Conservation (phyloP, 176 grass and related monocot species). For the Aegilops bicornis region DNA sequence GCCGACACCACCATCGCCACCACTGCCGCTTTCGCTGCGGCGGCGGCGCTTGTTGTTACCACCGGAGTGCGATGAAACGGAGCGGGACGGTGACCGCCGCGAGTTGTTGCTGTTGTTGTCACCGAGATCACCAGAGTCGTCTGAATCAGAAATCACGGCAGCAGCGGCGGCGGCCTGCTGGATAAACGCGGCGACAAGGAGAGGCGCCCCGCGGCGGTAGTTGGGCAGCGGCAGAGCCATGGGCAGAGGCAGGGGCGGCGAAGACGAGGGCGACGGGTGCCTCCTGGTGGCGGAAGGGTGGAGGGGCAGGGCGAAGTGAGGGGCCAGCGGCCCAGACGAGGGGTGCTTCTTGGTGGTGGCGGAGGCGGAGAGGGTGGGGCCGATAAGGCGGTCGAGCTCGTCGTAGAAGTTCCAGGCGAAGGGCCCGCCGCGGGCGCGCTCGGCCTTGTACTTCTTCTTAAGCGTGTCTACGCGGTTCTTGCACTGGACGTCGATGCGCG, state of each 20-base stretch:
- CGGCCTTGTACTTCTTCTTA: conserved; percentile 99
- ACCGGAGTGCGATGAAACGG: conserved; percentile 51
- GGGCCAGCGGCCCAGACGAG: not conserved
- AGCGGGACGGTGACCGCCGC: conserved; percentile 40
- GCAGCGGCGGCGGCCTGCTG: conserved; percentile 49
- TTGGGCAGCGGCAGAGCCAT: conserved; percentile 47
- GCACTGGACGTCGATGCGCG: conserved; percentile 94
- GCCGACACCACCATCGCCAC: conserved; percentile 44
- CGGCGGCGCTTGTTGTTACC: conserved; percentile 29
- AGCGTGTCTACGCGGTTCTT: conserved; percentile 98
- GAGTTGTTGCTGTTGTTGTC: conserved; percentile 29
- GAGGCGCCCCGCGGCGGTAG: conserved; percentile 26
- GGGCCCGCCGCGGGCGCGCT: conserved; percentile 47
- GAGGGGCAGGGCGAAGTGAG: not conserved
- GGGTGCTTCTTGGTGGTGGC: conserved; percentile 25
- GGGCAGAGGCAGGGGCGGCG: conserved; percentile 35
- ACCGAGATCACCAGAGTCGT: conserved; percentile 41
- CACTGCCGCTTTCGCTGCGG: conserved; percentile 1
- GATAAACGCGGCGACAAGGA: conserved; percentile 50
- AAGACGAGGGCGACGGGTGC: conserved; percentile 16
- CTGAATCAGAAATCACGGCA: conserved; percentile 29
- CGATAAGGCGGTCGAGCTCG: conserved; percentile 78
- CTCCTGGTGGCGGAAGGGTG: conserved; percentile 11
- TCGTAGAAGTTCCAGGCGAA: conserved; percentile 75
- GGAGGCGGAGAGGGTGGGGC: conserved; percentile 40